These are phyloP conservation scores for Monosporascus sp. DNA, from an alignment of 2,329 filamentous ascomycete genomes.

Conservation along the genomic window DNA sequence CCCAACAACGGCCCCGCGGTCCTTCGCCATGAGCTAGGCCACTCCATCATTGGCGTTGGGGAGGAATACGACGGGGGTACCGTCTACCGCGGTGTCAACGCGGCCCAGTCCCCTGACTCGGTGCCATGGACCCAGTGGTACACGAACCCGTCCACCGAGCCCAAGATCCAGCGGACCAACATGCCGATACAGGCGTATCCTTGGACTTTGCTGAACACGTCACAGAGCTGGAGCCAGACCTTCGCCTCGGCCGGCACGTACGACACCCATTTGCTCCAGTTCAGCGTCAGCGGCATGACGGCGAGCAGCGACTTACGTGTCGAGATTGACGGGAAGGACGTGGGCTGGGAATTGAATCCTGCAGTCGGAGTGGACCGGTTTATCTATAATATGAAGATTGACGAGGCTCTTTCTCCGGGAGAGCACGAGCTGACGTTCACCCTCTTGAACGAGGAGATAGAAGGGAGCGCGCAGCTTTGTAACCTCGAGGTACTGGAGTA, in stretches of 20 bases:
- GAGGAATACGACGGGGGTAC: constrained; percentile 26
- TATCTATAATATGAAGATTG: constrained; percentile 25
- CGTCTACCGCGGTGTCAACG: constrained; percentile 23
- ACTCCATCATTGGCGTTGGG: constrained; percentile 26
- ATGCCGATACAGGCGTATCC: constrained; percentile 29
- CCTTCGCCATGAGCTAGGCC: constrained; percentile 26
- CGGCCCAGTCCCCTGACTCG: constrained; percentile 12
- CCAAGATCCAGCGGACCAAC: constrained; percentile 22
- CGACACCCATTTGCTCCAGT: constrained; percentile 21
- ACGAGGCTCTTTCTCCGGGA: constrained; percentile 16
- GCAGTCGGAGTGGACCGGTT: constrained; percentile 22
- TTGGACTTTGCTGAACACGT: constrained; percentile 25
- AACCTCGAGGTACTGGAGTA: constrained; percentile 26
- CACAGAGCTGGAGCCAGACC: constrained; percentile 18
- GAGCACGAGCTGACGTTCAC: constrained; percentile 20
- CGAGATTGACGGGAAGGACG: constrained; percentile 23
- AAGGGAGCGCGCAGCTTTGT: constrained; percentile 25
- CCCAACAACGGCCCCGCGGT: constrained; percentile 22
- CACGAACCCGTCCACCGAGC: constrained; percentile 18
- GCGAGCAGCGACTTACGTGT: constrained; percentile 21
- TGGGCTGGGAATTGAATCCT: constrained; percentile 24
- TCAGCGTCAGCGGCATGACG: constrained; percentile 24
- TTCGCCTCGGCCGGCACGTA: constrained; percentile 25
- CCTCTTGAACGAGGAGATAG: constrained; percentile 19
- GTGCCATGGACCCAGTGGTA: constrained; percentile 26